Base-by-base conservation (phyloP, 257 asterid genomes). In the Verbascum thapsus region DNA sequence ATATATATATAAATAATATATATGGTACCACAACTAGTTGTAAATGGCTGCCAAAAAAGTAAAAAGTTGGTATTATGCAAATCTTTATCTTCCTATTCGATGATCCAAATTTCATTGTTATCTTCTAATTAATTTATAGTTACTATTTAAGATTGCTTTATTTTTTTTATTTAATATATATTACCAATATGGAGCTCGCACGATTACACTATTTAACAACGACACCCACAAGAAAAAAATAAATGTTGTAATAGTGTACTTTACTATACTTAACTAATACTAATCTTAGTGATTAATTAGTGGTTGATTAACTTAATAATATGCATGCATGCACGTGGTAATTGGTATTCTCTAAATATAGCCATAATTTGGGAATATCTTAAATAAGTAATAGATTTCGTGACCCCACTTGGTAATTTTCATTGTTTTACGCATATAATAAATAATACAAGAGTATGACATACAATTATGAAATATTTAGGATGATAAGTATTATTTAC, bases 201-300 rank as follows among this genome's bases (percentile, higher is more conserved):
- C 45, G 67, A 58, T 22, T 58, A 39, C 73, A 68, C 61, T 58
- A 45, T 9, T 19, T 35, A 35, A 26, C 32, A 26, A 26, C 5
- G 2, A 26, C 32, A 26, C 32, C 3, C 10, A 26, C 45, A 4
- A n/a, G n/a, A n/a, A 17, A 26, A 65, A 40, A 37, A 23, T 50
- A n/a, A 16, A 53, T 44, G 35, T 26, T 42, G 7, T 15, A 40
- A 41, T 32, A 45, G 18, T 20, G 23, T 8, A 18, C 20, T 38
- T 35, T 40, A 22, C 5, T 1, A 26, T 26, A 26, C n/a, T n/a
- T n/a, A n/a, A n/a, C n/a, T n/a, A 26, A 26, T 26, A 26, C 32
- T 2, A 26, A 26, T 26, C 32, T 45, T 45, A 10, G 52, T 7
- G 23, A 13, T 45, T 45, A 7, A 13, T n/a, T 8, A 45, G 16